phyloP scores from a whole-genome alignment of 208 protist species.

The Trypanosoma avium region DNA sequence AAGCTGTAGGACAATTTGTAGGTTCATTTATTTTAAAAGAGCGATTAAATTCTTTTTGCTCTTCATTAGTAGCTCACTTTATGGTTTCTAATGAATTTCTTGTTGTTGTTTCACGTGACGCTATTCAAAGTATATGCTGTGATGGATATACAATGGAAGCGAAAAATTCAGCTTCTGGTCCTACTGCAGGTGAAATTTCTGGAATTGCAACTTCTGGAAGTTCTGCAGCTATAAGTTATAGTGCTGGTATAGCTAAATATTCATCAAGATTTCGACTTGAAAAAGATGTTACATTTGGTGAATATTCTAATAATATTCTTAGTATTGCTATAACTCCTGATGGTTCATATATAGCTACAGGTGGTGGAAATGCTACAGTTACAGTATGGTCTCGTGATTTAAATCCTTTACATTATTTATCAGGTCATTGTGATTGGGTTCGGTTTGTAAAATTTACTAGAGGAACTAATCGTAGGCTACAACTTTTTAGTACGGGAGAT shows the following conservation, averaged over 20 bases:
- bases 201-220: constrained; percentile 40
- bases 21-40: constrained; percentile 37
- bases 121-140: constrained; percentile 61
- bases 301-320: constrained; percentile 54
- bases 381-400: constrained; percentile 69
- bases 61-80: constrained; percentile 46
- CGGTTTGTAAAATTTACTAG: constrained; percentile 76
- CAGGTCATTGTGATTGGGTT: constrained; percentile 83
- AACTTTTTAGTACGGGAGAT: constrained; percentile 80
- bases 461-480: constrained; percentile 26
- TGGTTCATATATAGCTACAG: constrained; percentile 59
- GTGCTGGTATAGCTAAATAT: constrained; percentile 22
- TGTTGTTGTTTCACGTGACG: constrained; percentile 60
- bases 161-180: constrained; percentile 27
- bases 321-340: constrained; percentile 67
- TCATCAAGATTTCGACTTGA: constrained; percentile 17
- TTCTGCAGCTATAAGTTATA: constrained; percentile 18
- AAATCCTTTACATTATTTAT: constrained; percentile 50
- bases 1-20: constrained; percentile 49
- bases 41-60: constrained; percentile 48
- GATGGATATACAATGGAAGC: constrained; percentile 44
- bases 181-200: constrained; percentile 50
- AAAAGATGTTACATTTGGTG: constrained; percentile 25
- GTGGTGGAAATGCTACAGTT: constrained; percentile 49
- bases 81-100: constrained; percentile 64